Evolutionary conservation across 805 yeast genomes (phyloP).

Genomic region (Spathaspora passalidarum): DNA sequence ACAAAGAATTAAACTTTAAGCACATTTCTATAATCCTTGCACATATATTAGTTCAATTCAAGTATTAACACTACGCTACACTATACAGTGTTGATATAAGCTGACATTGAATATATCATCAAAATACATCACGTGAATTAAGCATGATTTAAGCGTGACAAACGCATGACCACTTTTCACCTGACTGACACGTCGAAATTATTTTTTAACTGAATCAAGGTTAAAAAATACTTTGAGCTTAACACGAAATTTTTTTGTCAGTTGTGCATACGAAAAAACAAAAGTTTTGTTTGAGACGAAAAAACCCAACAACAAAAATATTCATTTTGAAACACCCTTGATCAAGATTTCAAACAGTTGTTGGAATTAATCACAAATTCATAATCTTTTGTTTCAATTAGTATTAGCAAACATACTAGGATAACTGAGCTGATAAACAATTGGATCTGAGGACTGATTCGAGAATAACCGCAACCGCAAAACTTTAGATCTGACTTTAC

Average conservation of each 20-base stretch:
- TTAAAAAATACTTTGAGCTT: neutral
- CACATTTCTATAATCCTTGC: too few species aligned
- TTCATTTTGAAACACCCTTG: neutral
- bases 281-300: neutral
- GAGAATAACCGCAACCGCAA: neutral
- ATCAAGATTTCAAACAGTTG: neutral
- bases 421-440: too few species aligned
- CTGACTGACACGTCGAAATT: slow-evolving; percentile 1
- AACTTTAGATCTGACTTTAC: neutral
- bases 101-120: neutral
- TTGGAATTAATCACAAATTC: too few species aligned
- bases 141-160: slow-evolving; percentile 5
- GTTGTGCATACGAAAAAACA: neutral
- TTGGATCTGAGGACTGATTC: neutral
- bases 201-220: neutral
- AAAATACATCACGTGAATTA: neutral
- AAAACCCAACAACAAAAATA: slow-evolving; percentile 4
- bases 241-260: neutral
- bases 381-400: neutral
- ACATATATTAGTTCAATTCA: too few species aligned
- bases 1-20: too few species aligned
- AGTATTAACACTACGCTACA: too few species aligned
- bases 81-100: too few species aligned
- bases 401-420: too few species aligned
- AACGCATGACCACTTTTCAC: neutral